Conservation (phyloP, 2,329 filamentous ascomycete genomes). For the Epichloe glyceriae region DNA sequence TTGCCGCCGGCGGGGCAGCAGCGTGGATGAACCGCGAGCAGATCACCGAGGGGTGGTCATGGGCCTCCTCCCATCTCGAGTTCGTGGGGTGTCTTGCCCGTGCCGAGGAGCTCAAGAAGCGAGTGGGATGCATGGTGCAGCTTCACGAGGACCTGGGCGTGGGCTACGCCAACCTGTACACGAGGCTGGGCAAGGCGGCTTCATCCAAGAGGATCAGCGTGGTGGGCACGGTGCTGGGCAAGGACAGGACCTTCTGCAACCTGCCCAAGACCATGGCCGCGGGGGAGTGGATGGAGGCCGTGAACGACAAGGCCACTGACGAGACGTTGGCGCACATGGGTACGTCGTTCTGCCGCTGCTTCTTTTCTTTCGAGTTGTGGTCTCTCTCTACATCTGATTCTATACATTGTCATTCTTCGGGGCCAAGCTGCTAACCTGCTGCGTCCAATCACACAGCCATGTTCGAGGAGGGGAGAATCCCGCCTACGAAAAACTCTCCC, state of each 20-base stretch:
- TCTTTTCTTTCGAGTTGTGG: conserved; percentile 8
- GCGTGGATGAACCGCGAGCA: conserved; percentile 78
- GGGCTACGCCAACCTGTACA: conserved; percentile 80
- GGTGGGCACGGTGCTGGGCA: conserved; percentile 47
- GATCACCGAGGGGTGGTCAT: conserved; percentile 61
- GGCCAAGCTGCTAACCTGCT: conserved; percentile 5
- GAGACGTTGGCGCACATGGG: conserved; percentile 72
- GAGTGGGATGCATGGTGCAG: conserved; percentile 55
- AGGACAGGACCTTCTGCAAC: conserved; percentile 78
- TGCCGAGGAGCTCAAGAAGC: conserved; percentile 66
- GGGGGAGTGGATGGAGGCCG: conserved; percentile 52
- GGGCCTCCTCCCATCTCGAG: conserved; percentile 82
- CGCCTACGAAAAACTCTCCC: conserved; percentile 54
- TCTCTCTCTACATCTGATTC: neutral
- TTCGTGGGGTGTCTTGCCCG: conserved; percentile 84
- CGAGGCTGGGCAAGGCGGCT: conserved; percentile 61
- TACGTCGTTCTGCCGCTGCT: conserved; percentile 19
- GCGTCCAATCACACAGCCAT: conserved; percentile 35
- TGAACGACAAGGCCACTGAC: conserved; percentile 69
- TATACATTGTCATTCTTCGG: neutral
- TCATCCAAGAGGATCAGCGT: conserved; percentile 37
- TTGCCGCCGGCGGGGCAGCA: conserved; percentile 70
- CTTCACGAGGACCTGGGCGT: conserved; percentile 53
- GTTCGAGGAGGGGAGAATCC: conserved; percentile 66
- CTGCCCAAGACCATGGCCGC: conserved; percentile 47